These are phyloP conservation scores for Paspalum notatum DNA, from an alignment of 176 grass and related monocot species.

Conservation along the genomic window DNA sequence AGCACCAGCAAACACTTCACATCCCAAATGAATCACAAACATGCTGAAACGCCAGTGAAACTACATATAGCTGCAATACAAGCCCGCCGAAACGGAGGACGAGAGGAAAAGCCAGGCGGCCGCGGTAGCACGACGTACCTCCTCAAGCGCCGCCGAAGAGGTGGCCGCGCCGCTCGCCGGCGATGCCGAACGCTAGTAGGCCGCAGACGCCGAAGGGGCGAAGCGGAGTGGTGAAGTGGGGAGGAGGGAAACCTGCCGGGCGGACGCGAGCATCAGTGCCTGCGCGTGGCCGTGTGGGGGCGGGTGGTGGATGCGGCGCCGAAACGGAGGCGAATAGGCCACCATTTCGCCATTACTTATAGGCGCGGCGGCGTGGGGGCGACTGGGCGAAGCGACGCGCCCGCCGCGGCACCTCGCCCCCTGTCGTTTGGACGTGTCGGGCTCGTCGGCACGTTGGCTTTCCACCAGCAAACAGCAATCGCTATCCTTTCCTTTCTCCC, in stretches of 20 bases:
- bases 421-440: conserved; percentile 43
- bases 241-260: not conserved
- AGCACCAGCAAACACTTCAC: not conserved
- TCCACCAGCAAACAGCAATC: not conserved
- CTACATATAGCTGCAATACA: too few species aligned
- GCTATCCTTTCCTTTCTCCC: conserved; percentile 37
- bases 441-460: conserved; percentile 51
- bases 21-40: not conserved
- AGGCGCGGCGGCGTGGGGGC: not conserved
- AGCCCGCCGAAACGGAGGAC: too few species aligned
- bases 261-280: not conserved
- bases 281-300: not conserved
- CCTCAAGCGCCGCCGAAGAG: not conserved
- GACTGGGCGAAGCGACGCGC: not conserved
- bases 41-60: not conserved
- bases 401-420: not conserved
- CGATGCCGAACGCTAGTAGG: too few species aligned
- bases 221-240: not conserved
- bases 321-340: not conserved
- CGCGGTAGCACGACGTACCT: conserved; percentile 28
- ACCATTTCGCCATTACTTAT: not conserved
- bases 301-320: not conserved
- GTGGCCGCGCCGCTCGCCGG: too few species aligned
- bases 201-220: not conserved
- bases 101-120: not conserved